A percentile compares a stretch with the other conserved stretches of the same genome.
These are phyloP conservation scores for Sugiyamaella valdiviana DNA, from an alignment of 805 yeast species.

Conservation along the genomic window DNA sequence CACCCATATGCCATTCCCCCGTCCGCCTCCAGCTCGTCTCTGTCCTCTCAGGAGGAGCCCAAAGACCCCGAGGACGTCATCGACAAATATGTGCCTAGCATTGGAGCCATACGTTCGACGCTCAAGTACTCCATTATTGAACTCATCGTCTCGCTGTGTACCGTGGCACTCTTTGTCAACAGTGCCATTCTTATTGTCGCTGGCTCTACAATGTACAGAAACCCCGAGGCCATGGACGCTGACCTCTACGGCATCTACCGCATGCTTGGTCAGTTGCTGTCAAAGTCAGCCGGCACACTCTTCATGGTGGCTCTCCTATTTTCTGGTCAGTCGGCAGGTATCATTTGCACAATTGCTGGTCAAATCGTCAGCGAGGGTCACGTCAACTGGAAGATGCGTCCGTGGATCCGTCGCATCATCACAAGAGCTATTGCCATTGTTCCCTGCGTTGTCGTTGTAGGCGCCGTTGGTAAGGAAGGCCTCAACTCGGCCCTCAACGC, in stretches of 20 bases:
- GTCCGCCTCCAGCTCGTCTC: background rate
- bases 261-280: conserved; percentile 52
- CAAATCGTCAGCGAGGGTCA: conserved; percentile 92
- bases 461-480: conserved; percentile 68
- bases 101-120: conserved; percentile 65
- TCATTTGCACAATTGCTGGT: conserved; percentile 89
- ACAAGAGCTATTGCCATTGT: conserved; percentile 74
- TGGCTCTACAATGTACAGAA: conserved; percentile 67
- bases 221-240: conserved; percentile 66
- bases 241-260: conserved; percentile 74
- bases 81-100: conserved; percentile 61
- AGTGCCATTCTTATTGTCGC: conserved; percentile 76
- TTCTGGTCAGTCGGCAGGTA: conserved; percentile 87
- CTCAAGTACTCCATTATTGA: conserved; percentile 69
- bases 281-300: conserved; percentile 73
- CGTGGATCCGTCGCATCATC: conserved; percentile 71
- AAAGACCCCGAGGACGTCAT: no score
- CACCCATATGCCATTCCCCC: background rate
- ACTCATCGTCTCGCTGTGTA: conserved; percentile 59
- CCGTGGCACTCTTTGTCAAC: conserved; percentile 82
- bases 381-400: conserved; percentile 69
- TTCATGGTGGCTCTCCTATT: conserved; percentile 79
- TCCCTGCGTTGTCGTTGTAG: conserved; percentile 71
- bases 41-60: conserved; percentile 4
- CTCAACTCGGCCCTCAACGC: conserved; percentile 66